A percentile compares a stretch with the other conserved stretches of the same genome.
Evolutionary conservation across 2,329 filamentous ascomycete genomes (phyloP).

Genomic region (Phialophora macrospora): DNA sequence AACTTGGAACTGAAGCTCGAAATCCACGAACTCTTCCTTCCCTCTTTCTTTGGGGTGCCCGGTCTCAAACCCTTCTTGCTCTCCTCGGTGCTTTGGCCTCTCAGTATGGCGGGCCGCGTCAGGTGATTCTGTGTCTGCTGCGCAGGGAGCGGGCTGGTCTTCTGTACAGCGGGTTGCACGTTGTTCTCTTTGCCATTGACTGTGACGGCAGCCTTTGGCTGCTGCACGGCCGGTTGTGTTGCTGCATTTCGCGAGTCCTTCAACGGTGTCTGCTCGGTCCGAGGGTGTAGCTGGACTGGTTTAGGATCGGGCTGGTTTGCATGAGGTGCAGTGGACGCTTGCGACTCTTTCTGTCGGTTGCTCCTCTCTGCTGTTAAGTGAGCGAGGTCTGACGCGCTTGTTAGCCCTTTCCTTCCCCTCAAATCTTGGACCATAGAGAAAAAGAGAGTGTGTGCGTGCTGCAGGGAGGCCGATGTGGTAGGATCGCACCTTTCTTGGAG

Average conservation of each 20-base stretch:
- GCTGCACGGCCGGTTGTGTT: not conserved
- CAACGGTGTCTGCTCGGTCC: slow-evolving; percentile 25
- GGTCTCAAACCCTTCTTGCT: slow-evolving; percentile 24
- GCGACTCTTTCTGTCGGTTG: slow-evolving; percentile 29
- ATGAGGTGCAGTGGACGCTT: slow-evolving; percentile 34
- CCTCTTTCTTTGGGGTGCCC: slow-evolving; percentile 39
- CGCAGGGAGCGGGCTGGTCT: slow-evolving; percentile 5
- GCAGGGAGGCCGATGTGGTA: slow-evolving; percentile 2
- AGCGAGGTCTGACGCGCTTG: slow-evolving; percentile 20
- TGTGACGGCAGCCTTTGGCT: slow-evolving; percentile 16
- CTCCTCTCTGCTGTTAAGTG: slow-evolving; percentile 39
- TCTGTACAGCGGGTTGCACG: slow-evolving; percentile 16
- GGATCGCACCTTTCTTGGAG: slow-evolving; percentile 73
- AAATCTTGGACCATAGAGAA: not conserved
- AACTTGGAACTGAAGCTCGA: slow-evolving; percentile 93
- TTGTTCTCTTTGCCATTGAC: slow-evolving; percentile 26
- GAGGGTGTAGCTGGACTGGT: slow-evolving; percentile 23
- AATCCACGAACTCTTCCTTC: slow-evolving; percentile 84
- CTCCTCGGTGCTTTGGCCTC: slow-evolving; percentile 30
- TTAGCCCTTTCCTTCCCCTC: slow-evolving; percentile 10
- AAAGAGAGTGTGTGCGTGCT: not conserved
- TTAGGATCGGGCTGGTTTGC: slow-evolving; percentile 34
- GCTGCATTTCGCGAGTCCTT: slow-evolving; percentile 35
- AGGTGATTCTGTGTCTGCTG: slow-evolving; percentile 14
- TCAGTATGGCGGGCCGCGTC: slow-evolving; percentile 24